These are phyloP conservation scores for Marasmius sp. DNA, from an alignment of 1,284 basidiomycete species.

Conservation along the genomic window DNA sequence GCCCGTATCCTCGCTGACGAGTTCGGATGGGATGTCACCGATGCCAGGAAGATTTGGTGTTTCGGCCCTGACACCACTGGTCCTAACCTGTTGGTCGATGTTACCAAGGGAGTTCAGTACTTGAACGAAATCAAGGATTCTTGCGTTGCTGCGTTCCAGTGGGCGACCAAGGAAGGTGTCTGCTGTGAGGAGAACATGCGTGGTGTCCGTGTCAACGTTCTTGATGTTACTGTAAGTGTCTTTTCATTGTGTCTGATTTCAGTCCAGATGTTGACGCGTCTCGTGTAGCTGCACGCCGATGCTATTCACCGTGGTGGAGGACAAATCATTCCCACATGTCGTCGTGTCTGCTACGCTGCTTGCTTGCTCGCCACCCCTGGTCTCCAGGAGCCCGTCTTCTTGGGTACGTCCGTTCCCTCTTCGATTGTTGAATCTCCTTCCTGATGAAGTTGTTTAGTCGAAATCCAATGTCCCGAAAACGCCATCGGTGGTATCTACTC, in stretches of 20 bases:
- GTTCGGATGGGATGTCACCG: conserved; percentile 98
- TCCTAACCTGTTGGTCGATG: conserved; percentile 96
- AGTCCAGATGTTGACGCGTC: conserved; percentile 11
- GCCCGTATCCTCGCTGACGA: conserved; percentile 97
- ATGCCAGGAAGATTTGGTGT: conserved; percentile 99
- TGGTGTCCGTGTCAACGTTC: conserved; percentile 94
- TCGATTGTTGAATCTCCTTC: not conserved
- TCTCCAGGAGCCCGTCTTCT: conserved; percentile 97
- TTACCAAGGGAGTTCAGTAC: conserved; percentile 98
- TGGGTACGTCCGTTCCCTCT: conserved; percentile 49
- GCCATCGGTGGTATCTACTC: conserved; percentile 99
- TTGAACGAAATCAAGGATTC: conserved; percentile 99
- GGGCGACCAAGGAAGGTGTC: conserved; percentile 99
- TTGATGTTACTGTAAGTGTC: conserved; percentile 86
- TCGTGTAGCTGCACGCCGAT: conserved; percentile 86
- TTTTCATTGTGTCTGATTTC: not conserved
- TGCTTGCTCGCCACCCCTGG: conserved; percentile 89
- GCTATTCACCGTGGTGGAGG: conserved; percentile 99
- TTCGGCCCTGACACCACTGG: conserved; percentile 99
- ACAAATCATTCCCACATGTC: conserved; percentile 94
- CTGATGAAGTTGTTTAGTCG: conserved; percentile 50
- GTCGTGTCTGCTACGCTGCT: conserved; percentile 96
- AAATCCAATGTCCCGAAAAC: conserved; percentile 98
- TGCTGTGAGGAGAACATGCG: conserved; percentile 98
- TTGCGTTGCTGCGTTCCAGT: conserved; percentile 98